Evolutionary conservation across 176 grass and related monocot species (phyloP), one percentile per base, ranked within the genome.

Genomic region (Elymus sibiricus): DNA sequence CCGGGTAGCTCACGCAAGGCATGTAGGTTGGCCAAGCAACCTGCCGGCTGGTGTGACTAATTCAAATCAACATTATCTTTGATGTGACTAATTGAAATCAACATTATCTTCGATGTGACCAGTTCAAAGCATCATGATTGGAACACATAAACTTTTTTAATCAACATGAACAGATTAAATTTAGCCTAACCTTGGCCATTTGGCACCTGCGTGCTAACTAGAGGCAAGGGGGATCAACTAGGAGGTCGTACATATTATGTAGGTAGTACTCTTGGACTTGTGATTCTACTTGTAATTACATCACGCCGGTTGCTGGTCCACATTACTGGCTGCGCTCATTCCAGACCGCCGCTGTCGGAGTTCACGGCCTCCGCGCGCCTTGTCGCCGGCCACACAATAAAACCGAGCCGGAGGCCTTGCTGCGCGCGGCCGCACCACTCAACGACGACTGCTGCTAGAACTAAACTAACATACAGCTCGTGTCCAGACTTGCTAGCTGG

Each of bases 381-480:
- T 5, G 32, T 78, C 77, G 46, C 87, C 82, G 87, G 77, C 83
- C 83, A 89, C 88, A 89, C 83, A 76, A 81, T 80, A 89, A 89
- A 85, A 85, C 88, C 74, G 88, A 85, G 77, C 88, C 82, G 77
- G 88, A 16, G 73, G 47, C 5, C 59, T 66, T 38, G 67, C 66
- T 0, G 76, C 76, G 24, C n/a, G 87, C 76, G 19, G 35, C 68
- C 61, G 82, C 14, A n/a, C 35, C 76, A 6, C 67, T 14, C 58
- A 26, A 43, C 76, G 2, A 47, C 77, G 82, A 81, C 27, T 9
- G 34, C 24, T 16, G 87, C 65, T 17, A 43, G 87, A 84, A 85
- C 65, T 60, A 74, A 49, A 77, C 39, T 29, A 27, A 64, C 58
- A 66, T 31, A 43, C 76, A 85, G 82, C 56, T 43, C 31, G 42